Conservation (phyloP, 352 stramenopile species). For the Phytopythium litorale region DNA sequence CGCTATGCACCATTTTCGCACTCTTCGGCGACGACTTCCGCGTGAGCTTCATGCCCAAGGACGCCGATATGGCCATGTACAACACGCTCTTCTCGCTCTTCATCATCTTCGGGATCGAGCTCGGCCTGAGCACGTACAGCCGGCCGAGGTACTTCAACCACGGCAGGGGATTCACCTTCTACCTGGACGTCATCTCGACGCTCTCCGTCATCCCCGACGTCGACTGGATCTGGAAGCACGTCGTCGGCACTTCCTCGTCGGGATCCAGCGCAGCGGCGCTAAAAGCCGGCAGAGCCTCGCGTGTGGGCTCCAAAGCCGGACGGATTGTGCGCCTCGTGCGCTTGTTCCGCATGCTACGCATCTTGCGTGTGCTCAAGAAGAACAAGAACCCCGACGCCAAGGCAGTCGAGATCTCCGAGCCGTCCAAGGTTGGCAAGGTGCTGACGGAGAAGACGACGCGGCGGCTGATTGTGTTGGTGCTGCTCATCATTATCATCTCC, state of each 20-base stretch:
- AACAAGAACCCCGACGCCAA: slow-evolving; percentile 60
- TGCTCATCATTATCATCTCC: slow-evolving; percentile 85
- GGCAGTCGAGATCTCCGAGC: slow-evolving; percentile 73
- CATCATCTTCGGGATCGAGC: slow-evolving; percentile 70
- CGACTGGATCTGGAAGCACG: slow-evolving; percentile 72
- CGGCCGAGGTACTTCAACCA: slow-evolving; percentile 77
- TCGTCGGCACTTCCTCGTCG: slow-evolving; percentile 33
- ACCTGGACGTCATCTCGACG: slow-evolving; percentile 92
- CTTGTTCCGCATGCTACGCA: slow-evolving; percentile 89
- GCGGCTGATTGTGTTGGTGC: slow-evolving; percentile 88
- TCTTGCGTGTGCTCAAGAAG: slow-evolving; percentile 81
- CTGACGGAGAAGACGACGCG: slow-evolving; percentile 94
- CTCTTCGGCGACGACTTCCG: slow-evolving; percentile 87
- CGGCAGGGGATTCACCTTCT: slow-evolving; percentile 86
- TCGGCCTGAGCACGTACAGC: slow-evolving; percentile 64
- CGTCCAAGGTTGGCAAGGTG: slow-evolving; percentile 93
- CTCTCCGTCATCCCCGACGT: slow-evolving; percentile 91
- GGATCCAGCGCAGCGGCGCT: slow-evolving; percentile 51
- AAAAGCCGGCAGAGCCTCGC: slow-evolving; percentile 81
- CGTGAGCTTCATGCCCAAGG: slow-evolving; percentile 61
- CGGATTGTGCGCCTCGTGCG: slow-evolving; percentile 91
- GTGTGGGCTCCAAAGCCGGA: slow-evolving; percentile 82
- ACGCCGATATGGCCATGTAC: slow-evolving; percentile 60
- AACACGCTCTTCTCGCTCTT: slow-evolving; percentile 81
- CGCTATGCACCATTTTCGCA: slow-evolving; percentile 80